These are phyloP conservation scores for Phytopythium cucurbitacearum DNA, from an alignment of 352 stramenopile species.

Conservation along the genomic window DNA sequence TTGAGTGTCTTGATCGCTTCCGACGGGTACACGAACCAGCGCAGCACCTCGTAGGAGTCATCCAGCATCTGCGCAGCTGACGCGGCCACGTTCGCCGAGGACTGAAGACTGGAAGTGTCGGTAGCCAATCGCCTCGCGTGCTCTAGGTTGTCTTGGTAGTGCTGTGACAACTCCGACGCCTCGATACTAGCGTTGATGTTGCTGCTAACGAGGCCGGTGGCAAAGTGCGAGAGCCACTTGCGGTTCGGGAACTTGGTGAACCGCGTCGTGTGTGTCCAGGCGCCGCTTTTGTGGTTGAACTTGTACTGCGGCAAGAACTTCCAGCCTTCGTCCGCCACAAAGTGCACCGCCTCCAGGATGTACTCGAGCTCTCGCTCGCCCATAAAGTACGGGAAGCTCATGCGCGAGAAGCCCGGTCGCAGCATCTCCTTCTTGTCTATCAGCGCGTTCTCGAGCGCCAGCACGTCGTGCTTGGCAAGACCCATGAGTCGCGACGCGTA, in stretches of 20 bases:
- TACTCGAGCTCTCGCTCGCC: conserved; percentile 88
- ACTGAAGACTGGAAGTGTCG: conserved; percentile 6
- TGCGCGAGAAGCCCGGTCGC: conserved; percentile 91
- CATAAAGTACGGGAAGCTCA: conserved; percentile 91
- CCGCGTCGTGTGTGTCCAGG: conserved; percentile 83
- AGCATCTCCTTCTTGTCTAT: conserved; percentile 91
- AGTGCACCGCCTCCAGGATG: conserved; percentile 90
- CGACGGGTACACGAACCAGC: conserved; percentile 73
- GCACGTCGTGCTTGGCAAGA: conserved; percentile 61
- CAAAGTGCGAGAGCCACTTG: conserved; percentile 57
- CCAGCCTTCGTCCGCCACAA: conserved; percentile 91
- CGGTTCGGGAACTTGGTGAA: conserved; percentile 50
- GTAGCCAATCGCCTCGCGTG: conserved; percentile 26
- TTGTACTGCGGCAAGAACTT: conserved; percentile 93
- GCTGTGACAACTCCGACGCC: conserved; percentile 35
- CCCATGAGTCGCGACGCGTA: conserved; percentile 92
- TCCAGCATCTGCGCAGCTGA: conserved; percentile 49
- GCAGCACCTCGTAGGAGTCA: conserved; percentile 39
- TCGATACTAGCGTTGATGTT: conserved; percentile 15
- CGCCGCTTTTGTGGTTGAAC: conserved; percentile 93
- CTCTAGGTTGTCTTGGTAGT: conserved; percentile 37
- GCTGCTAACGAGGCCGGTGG: conserved; percentile 21
- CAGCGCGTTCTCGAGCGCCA: conserved; percentile 78
- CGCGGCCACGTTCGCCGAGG: conserved; percentile 22
- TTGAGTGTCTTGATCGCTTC: conserved; percentile 87